Percentiles rank a stretch among this genome's conserved stretches.
Conservation (phyloP, 106 monocot species). For the Allium sativum region DNA sequence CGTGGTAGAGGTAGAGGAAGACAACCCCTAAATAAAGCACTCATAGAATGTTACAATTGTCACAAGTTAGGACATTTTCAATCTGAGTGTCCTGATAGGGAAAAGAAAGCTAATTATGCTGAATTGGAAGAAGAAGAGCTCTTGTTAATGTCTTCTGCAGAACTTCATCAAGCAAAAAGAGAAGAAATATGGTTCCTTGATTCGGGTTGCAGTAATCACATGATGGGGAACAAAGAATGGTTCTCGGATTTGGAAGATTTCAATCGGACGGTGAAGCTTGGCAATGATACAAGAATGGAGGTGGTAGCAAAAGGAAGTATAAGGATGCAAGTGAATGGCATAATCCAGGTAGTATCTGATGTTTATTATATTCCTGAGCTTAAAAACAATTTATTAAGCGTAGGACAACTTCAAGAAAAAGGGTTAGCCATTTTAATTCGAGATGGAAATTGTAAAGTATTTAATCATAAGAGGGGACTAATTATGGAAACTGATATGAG, state of each 20-base stretch:
- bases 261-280: neutral
- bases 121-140: slow-evolving; percentile 1
- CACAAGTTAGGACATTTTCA: slow-evolving; percentile 4
- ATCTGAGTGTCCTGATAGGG: neutral
- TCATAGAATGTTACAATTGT: neutral
- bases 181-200: slow-evolving; percentile 6
- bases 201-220: slow-evolving; percentile 2
- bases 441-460: neutral
- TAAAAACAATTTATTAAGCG: neutral
- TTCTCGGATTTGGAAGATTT: neutral
- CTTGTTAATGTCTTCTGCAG: neutral
- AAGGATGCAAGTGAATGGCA: neutral
- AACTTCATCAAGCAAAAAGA: neutral
- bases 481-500: slow-evolving; percentile 8
- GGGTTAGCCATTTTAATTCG: slow-evolving; percentile 1
- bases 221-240: slow-evolving; percentile 2
- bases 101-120: neutral
- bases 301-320: neutral
- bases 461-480: neutral
- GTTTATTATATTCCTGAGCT: slow-evolving; percentile 7
- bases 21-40: neutral
- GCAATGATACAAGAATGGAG: neutral
- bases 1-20: slow-evolving; percentile 2
- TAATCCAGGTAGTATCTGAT: slow-evolving; percentile 1
- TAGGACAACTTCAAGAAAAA: slow-evolving; percentile 2